Evolutionary conservation across 768 basidiomycete genomes (phyloP).

Genomic region (Suillus fuscotomentosus): DNA sequence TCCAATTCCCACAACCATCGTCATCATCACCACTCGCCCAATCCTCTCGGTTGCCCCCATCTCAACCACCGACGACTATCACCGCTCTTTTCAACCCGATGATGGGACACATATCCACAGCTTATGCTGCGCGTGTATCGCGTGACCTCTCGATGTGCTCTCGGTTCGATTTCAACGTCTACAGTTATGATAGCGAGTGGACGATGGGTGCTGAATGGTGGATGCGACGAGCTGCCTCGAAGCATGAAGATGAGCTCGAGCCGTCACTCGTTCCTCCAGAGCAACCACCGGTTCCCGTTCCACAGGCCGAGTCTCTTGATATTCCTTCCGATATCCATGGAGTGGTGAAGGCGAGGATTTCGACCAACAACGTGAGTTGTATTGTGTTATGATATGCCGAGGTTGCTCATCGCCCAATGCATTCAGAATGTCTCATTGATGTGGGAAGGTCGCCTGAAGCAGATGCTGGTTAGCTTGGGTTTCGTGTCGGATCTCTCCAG

Average conservation of each 20-base stretch:
- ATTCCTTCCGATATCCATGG: conserved; percentile 53
- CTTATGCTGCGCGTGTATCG: conserved; percentile 87
- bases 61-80: conserved; percentile 91
- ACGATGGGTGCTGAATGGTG: conserved; percentile 96
- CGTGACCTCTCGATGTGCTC: conserved; percentile 84
- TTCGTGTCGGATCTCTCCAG: conserved; percentile 89
- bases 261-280: neutral
- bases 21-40: conserved; percentile 38
- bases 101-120: conserved; percentile 89
- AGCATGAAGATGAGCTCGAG: conserved; percentile 10
- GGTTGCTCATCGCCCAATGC: conserved; percentile 7
- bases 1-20: conserved; percentile 43
- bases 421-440: conserved; percentile 81
- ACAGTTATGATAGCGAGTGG: conserved; percentile 97
- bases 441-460: conserved; percentile 91
- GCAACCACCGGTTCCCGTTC: conserved; percentile 8
- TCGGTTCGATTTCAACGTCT: conserved; percentile 94
- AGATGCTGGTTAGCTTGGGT: conserved; percentile 87
- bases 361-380: conserved; percentile 78
- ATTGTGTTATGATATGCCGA: neutral
- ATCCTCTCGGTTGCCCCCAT: conserved; percentile 28
- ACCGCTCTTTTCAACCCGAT: conserved; percentile 96
- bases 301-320: conserved; percentile 1
- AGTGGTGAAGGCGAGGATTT: conserved; percentile 86
- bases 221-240: conserved; percentile 54